Evolutionary conservation across 345 rosid genomes (phyloP), one percentile per base, ranked within the genome.

Genomic region (Boechera stricta): DNA sequence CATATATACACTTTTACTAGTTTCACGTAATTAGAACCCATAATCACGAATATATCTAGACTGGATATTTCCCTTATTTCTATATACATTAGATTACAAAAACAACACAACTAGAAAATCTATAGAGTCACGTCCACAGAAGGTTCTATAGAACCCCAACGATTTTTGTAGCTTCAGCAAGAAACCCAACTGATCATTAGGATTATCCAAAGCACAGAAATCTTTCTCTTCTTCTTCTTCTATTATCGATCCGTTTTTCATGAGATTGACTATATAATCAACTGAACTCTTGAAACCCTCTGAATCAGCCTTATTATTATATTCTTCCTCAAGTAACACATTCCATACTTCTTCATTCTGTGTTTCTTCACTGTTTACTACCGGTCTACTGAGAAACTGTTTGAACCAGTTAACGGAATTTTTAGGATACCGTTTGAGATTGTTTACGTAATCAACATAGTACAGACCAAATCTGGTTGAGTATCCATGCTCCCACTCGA

Each of bases 181-280:
- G 4, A 48, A 59, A 67, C 38, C 53, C 0, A 68, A 51, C 47
- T 35, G 55, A 39, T 32, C 8, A 51, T 68, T 57, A 49, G 38
- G 47, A 49, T 47, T 41, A 35, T 51, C 54, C 2, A 68, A 39
- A 49, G 16, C n/a, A 41, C 79, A 49, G 11, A 38, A 62, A 67
- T 38, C 45, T 5, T 8, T 51, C 48, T 64, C 66, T 28, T 36
- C 36, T 72, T 24, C 52, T 28, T 44, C 57, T 57, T 45, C 24
- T 57, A 65, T 21, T 68, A 59, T 75, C 21, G 69, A 49, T 52
- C 32, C 16, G 6, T 75, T 75, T 18, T 6, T 67, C 45, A 39
- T 75, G 13, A 58, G 73, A 67, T 49, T 49, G 7, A 59, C 64
- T 38, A 59, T 60, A 7, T 54, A 39, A 11, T 57, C 35, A 67